Evolutionary conservation across 2,329 filamentous ascomycete genomes (phyloP).

Genomic region (Parastagonospora nodorum): DNA sequence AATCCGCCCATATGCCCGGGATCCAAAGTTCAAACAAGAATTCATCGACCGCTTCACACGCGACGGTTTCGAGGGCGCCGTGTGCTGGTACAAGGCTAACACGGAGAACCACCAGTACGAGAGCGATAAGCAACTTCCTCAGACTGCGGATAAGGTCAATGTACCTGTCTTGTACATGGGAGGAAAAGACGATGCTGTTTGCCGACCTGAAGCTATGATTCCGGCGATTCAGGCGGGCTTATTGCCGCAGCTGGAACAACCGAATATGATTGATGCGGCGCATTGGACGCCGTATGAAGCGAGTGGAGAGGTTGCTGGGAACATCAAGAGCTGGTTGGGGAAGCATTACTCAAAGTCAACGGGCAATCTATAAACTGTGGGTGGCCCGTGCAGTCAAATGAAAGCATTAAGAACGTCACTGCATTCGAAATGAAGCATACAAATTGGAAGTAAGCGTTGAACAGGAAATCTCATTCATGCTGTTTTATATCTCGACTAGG

Average conservation of each 20-base stretch:
- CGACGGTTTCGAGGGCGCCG: constrained; percentile 42
- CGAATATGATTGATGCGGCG: constrained; percentile 36
- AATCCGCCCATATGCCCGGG: constrained; percentile 42
- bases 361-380: no score
- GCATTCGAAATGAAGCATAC: no score
- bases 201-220: constrained; percentile 36
- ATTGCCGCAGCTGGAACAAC: constrained; percentile 39
- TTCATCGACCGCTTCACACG: constrained; percentile 43
- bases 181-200: constrained; percentile 42
- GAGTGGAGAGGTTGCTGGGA: constrained; percentile 34
- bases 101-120: constrained; percentile 29
- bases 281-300: constrained; percentile 47
- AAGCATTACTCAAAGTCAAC: constrained; percentile 11
- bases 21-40: constrained; percentile 32
- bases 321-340: constrained; percentile 23
- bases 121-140: constrained; percentile 30
- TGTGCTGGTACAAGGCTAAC: constrained; percentile 47
- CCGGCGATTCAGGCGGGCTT: constrained; percentile 29
- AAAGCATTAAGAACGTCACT: no score
- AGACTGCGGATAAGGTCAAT: constrained; percentile 28
- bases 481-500: no score
- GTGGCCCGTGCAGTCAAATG: no score
- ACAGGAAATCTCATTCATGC: no score
- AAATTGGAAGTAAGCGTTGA: no score
- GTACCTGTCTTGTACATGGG: constrained; percentile 48